phyloP scores from a whole-genome alignment of 129 eudicot genomes.

The Lonicera japonica region DNA sequence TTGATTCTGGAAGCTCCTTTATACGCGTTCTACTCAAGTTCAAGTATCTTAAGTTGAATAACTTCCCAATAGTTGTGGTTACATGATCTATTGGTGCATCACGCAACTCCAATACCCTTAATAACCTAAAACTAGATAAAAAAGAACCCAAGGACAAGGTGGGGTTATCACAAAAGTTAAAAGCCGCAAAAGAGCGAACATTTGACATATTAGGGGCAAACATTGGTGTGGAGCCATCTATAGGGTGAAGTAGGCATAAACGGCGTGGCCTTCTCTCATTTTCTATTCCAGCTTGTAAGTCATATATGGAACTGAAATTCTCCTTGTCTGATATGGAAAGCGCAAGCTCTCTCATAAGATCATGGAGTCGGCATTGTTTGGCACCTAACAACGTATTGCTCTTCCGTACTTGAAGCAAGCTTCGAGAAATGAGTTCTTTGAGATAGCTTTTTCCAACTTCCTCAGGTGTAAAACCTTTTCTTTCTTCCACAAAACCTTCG shows the following conservation, averaged over 20 bases:
- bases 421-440: background rate
- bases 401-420: background rate
- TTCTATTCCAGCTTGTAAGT: background rate
- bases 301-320: background rate
- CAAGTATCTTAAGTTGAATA: conserved; percentile 17
- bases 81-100: background rate
- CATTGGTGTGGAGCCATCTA: background rate
- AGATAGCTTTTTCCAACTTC: conserved; percentile 10
- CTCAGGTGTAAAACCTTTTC: background rate
- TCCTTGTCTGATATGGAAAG: background rate
- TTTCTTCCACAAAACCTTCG: conserved; percentile 7
- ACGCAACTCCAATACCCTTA: background rate
- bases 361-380: conserved; percentile 15
- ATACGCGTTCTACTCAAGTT: background rate
- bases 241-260: background rate
- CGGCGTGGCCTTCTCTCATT: background rate
- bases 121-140: background rate
- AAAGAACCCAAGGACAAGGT: no score
- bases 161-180: background rate
- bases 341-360: conserved; percentile 23
- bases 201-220: background rate
- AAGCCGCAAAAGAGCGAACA: background rate
- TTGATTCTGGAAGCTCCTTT: conserved; percentile 8
- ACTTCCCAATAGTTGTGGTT: background rate
- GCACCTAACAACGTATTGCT: background rate